These are phyloP conservation scores for Curvularia sp. DNA, from an alignment of 2,329 filamentous ascomycete species.

Conservation along the genomic window DNA sequence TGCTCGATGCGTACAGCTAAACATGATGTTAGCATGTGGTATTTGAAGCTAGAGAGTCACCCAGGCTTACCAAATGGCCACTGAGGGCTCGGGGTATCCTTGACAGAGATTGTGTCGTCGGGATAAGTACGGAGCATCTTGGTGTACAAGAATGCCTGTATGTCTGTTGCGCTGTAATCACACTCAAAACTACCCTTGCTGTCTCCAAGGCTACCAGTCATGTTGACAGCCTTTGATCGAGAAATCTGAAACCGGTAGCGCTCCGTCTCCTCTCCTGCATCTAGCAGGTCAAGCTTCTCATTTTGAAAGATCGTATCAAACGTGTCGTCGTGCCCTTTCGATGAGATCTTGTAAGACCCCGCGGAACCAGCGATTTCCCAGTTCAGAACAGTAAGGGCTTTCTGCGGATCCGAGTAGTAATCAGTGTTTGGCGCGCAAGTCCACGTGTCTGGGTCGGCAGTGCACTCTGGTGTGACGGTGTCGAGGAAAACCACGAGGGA, in stretches of 20 bases:
- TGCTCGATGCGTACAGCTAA: conserved; percentile 63
- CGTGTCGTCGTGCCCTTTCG: conserved; percentile 59
- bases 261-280: conserved; percentile 59
- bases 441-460: conserved; percentile 66
- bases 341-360: conserved; percentile 61
- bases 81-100: conserved; percentile 40
- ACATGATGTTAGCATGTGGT: conserved; percentile 16
- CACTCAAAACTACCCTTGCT: conserved; percentile 61
- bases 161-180: conserved; percentile 63
- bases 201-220: conserved; percentile 55
- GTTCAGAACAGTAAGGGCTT: conserved; percentile 62
- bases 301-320: conserved; percentile 66
- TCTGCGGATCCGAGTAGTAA: conserved; percentile 55
- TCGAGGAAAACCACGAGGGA: conserved; percentile 66
- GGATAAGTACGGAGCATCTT: conserved; percentile 55
- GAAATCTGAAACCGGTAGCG: conserved; percentile 65
- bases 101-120: conserved; percentile 31
- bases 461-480: conserved; percentile 63
- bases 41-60: not conserved
- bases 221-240: conserved; percentile 62
- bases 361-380: conserved; percentile 64
- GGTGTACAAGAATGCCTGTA: conserved; percentile 69
- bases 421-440: conserved; percentile 66
- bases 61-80: conserved; percentile 47
- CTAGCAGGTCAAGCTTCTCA: conserved; percentile 58